Evolutionary conservation across 495 filamentous ascomycete species (phyloP), one percentile per base, ranked within the genome.

Genomic region (Xylaria bambusicola): DNA sequence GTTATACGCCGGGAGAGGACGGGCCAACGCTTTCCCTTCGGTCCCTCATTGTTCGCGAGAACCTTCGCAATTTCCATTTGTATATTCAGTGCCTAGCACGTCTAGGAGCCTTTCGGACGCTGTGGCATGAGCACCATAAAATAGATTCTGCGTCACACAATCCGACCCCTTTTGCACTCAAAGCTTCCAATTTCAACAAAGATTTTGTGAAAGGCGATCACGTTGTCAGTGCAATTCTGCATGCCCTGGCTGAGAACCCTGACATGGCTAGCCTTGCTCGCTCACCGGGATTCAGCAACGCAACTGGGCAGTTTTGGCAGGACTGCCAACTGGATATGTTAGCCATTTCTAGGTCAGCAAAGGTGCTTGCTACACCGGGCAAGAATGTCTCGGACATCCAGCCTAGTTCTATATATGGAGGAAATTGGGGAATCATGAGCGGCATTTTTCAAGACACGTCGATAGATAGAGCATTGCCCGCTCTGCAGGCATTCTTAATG

Each of bases 101-200:
- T 23, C 52, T 72, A 2, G 65, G 70, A 20, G 67, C 67, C 1
- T 62, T 66, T 27, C 63, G 65, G 33, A 65, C 67, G 1, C 45
- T 71, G 56, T 66, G 66, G 64, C 41, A 67, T 42, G 29, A 67
- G n/a, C 61, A 62, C 61, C 62, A 56, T 13, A 38, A n/a, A 33
- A 50, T 17, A 31, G 24, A 51, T 50, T 40, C 8, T 20, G 8
- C 6, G 1, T 21, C 47, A 10, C 40, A 26, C 33, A 26, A 6
- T 29, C n/a, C 21, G 2, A 10, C 10, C 2, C 3, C 7, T n/a
- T 8, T 2, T 20, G 31, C 18, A 26, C 15, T 23, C 6, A 24
- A 10, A 13, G 41, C n/a, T 21, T 15, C 26, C 17, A 33, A 33
- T 5, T 5, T 10, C 5, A 33, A 33, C 5, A 10, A 33, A 33